These are phyloP conservation scores for Zanthoxylum bungeanum DNA, from an alignment of 345 rosid genomes.

Conservation along the genomic window DNA sequence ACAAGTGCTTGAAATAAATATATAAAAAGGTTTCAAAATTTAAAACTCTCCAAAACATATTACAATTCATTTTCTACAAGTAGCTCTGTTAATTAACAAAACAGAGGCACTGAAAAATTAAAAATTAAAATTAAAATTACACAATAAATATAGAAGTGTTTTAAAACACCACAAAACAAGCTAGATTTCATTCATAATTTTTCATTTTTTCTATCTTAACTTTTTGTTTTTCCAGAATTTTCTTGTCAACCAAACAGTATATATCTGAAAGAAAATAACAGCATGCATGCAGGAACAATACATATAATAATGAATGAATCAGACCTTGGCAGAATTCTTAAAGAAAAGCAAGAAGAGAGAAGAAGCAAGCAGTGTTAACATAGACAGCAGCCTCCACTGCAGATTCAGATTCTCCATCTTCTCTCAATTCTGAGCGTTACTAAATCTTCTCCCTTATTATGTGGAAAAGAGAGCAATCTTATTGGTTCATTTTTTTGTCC, in stretches of 20 bases:
- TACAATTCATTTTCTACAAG: too few relatives aligned
- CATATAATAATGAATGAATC: not conserved
- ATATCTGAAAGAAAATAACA: not conserved
- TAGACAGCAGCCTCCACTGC: conserved; percentile 54
- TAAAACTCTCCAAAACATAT: too few relatives aligned
- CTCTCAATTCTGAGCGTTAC: not conserved
- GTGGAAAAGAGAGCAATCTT: not conserved
- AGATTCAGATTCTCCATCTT: conserved; percentile 40
- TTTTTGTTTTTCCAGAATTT: not conserved
- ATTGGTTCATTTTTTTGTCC: not conserved
- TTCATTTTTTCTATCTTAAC: not conserved
- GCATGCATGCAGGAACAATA: not conserved
- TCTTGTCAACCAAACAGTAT: not conserved
- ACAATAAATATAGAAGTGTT: too few relatives aligned
- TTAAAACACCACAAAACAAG: not conserved
- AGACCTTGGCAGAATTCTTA: conserved; percentile 49
- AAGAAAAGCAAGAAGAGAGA: conserved; percentile 34
- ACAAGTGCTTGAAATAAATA: not conserved
- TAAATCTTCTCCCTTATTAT: not conserved
- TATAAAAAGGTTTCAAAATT: too few relatives aligned
- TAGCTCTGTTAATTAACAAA: too few relatives aligned
- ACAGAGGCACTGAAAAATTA: too few relatives aligned
- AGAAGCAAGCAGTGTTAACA: conserved; percentile 48
- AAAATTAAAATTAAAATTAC: too few relatives aligned
- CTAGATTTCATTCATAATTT: too few relatives aligned